These are phyloP conservation scores for Medicago lupulina DNA, from an alignment of 306 rosid genomes.

Conservation along the genomic window DNA sequence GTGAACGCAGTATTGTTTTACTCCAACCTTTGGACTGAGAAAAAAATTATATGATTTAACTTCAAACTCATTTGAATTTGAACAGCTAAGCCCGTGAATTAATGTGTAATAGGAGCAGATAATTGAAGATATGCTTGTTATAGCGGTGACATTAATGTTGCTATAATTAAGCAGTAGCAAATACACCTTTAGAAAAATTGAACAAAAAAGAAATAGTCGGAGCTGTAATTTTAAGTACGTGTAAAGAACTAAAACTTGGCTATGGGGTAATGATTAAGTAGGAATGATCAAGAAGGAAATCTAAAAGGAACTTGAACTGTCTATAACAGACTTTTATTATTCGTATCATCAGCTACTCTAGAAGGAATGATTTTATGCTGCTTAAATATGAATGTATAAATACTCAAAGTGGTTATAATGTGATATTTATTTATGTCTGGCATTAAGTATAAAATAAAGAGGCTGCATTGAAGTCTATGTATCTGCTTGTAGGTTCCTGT, in stretches of 20 bases:
- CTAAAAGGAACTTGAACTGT: background rate
- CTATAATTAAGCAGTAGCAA: background rate
- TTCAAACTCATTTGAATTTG: background rate
- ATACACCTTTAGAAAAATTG: background rate
- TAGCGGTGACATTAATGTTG: background rate
- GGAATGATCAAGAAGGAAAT: background rate
- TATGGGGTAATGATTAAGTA: background rate
- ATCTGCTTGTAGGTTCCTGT: constrained; percentile 7
- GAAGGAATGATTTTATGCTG: background rate
- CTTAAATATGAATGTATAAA: background rate
- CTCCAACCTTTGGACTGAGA: background rate
- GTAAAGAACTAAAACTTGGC: background rate
- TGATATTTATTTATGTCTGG: constrained; percentile 1
- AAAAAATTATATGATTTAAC: background rate
- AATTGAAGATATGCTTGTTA: background rate
- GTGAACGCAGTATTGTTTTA: background rate
- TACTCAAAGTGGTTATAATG: background rate
- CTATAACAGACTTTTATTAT: background rate
- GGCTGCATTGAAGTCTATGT: background rate
- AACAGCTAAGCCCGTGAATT: background rate
- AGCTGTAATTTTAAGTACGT: background rate
- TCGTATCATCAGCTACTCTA: background rate
- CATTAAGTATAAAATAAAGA: background rate
- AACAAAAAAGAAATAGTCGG: background rate
- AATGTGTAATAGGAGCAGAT: background rate